These are phyloP conservation scores for Diatrype stigma DNA, from an alignment of 2,329 filamentous ascomycete genomes.

Conservation along the genomic window DNA sequence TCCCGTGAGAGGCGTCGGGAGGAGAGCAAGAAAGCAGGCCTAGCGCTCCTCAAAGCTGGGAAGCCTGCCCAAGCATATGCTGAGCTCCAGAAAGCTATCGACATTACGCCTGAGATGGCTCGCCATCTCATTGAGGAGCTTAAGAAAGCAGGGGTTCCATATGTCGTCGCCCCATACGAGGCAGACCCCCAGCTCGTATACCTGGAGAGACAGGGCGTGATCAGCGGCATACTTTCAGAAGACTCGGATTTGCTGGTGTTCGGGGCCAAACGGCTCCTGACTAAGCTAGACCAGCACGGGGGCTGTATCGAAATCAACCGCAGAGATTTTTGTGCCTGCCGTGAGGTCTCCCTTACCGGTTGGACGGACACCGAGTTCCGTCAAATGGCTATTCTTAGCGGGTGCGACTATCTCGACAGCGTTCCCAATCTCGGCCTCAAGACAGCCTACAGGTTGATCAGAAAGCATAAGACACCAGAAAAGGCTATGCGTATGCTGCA, in stretches of 20 bases:
- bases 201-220: constrained; percentile 77
- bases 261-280: constrained; percentile 82
- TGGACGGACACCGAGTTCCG: constrained; percentile 92
- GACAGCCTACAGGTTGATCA: constrained; percentile 84
- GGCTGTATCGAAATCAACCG: constrained; percentile 90
- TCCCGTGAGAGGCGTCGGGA: constrained; percentile 71
- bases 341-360: constrained; percentile 81
- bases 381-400: constrained; percentile 92
- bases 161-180: constrained; percentile 94
- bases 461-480: constrained; percentile 86
- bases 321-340: constrained; percentile 80
- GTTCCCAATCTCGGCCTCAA: constrained; percentile 86
- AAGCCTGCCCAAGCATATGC: constrained; percentile 74
- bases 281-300: constrained; percentile 91
- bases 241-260: constrained; percentile 97
- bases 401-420: constrained; percentile 89
- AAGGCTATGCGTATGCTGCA: constrained; percentile 76
- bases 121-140: constrained; percentile 85
- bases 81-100: constrained; percentile 91
- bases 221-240: constrained; percentile 87
- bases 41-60: constrained; percentile 77
- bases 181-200: constrained; percentile 97
- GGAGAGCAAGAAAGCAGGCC: constrained; percentile 69
- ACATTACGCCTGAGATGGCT: constrained; percentile 96
- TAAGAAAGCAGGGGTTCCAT: constrained; percentile 73